A percentile compares a stretch with the other conserved stretches of the same genome.
Conservation (phyloP, 306 rosid genomes). For the Carpinus viminea region DNA sequence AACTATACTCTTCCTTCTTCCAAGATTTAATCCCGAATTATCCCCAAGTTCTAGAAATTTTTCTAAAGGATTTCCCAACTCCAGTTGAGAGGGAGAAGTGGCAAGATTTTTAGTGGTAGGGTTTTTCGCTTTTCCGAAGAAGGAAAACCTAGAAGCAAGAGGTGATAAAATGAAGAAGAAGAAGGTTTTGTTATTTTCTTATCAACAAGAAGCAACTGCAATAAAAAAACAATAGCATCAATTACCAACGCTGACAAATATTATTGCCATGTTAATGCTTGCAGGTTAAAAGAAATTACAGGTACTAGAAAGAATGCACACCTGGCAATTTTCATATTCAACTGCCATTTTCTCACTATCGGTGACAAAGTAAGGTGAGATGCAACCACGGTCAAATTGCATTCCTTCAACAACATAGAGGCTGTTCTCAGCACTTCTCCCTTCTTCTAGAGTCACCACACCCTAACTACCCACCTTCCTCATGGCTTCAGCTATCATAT, state of each 20-base stretch:
- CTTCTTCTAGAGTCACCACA: slow-evolving; percentile 98
- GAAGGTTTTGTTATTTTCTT: slow-evolving; percentile 50
- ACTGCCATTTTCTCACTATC: slow-evolving; percentile 98
- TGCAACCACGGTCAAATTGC: slow-evolving; percentile 99
- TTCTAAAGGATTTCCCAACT: too few species aligned
- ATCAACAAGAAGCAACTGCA: slow-evolving; percentile 96
- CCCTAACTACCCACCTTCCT: slow-evolving; percentile 97
- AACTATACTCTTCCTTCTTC: too few species aligned
- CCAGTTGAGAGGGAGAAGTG: too few species aligned
- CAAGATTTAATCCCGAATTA: too few species aligned
- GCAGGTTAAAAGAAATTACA: slow-evolving; percentile 1
- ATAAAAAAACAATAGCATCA: slow-evolving; percentile 7
- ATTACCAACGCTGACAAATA: background rate
- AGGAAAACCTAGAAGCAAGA: too few species aligned
- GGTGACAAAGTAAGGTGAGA: slow-evolving; percentile 96
- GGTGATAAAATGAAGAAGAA: too few species aligned
- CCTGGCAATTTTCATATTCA: slow-evolving; percentile 97
- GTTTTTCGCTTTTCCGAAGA: too few species aligned
- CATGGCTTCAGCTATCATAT: slow-evolving; percentile 99
- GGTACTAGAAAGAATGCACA: background rate
- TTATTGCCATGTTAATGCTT: background rate
- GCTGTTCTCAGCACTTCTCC: slow-evolving; percentile 90
- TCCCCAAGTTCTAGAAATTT: too few species aligned
- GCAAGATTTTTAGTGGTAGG: too few species aligned
- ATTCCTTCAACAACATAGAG: slow-evolving; percentile 98